Evolutionary conservation across 2,329 filamentous ascomycete genomes (phyloP), one percentile per base, ranked within the genome.

Genomic region (Sporothrix mexicana): DNA sequence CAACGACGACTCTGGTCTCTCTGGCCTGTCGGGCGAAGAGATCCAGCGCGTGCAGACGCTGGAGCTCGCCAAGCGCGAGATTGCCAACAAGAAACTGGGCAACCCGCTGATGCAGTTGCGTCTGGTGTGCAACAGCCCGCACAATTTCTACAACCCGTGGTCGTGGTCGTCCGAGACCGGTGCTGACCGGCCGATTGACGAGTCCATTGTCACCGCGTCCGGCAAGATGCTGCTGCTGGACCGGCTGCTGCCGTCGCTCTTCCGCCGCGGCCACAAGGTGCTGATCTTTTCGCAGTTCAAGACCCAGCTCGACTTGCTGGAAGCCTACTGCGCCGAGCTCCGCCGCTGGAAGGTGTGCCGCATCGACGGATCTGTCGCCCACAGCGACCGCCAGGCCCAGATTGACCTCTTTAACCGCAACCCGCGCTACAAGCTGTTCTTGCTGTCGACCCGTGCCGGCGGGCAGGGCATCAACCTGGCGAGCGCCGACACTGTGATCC

Each of bases 261-360:
- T 99, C 73, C 76, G 84, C 0, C 86, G 88, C 0, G 91, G 88
- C 3, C 95, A 98, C 83, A 98, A 98, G 79, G 92, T 98, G 41
- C 88, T 99, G 62, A 94, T 99, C 69, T 99, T 99, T 81, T 97
- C 93, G 0, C 96, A 99, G 79, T 99, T 99, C 83, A 97, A 95
- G 73, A 97, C 92, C 0, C 95, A 97, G 75, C 88, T 99, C 0
- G 94, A 98, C 78, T 92, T 99, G 1, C 85, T 99, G 0, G 90
- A 97, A 75, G 92, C 95, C 72, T 99, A 97, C 83, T 94, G 94
- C 64, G 84, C 83, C 3, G 87, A 90, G n/a, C 86, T 98, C 1
- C 91, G 93, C 8, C 83, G 85, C 0, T 98, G 94, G 93, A 88
- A 90, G 0, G 87, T 92, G 30, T 97, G 95, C 78, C 93, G 96